Base-by-base conservation (phyloP, 805 yeast genomes). In the Candida andamanensis region DNA sequence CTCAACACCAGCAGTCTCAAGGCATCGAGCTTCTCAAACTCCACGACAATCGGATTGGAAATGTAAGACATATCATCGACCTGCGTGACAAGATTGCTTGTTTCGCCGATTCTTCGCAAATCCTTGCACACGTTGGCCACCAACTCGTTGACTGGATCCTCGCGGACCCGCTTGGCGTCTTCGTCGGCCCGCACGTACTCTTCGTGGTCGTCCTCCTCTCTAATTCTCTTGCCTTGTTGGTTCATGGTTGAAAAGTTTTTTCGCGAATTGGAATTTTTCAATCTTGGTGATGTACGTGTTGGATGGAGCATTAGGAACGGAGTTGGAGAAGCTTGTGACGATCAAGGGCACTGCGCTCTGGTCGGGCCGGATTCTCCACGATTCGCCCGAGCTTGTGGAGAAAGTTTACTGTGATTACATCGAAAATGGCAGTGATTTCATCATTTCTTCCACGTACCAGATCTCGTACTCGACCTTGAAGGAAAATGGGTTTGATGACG, bases 291-390 rank as follows among this genome's bases (percentile, higher is more conserved):
- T 39, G 40, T 30, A 20, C 14, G 51, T 58, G 1, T 40, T 55
- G 10, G 85, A 80, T 52, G 86, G 87, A 5, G 85, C 78, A 0
- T 63, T 77, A 26, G 86, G 85, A 0, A 77, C 83, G 0, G 76
- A 72, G 42, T 54, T 80, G 9, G 84, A 78, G 45, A 56, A 59
- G 26, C 71, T 75, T 8, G 61, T 47, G 2, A 31, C 33, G 16
- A 40, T 41, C 20, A 33, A 44, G 8, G 50, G 50, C 19, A 52
- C 59, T 7, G 45, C 45, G 18, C 58, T 80, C 7, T 81, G 89
- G 87, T 74, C 83, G 0, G 78, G 83, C 0, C 45, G 63, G 20
- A 76, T 76, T 1, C 56, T 78, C 13, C 35, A 72, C 6, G 50
- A 56, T 4, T 42, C 65, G 26, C 75, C 78, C 2, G 49, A 58